Base-by-base conservation (phyloP, 2,329 filamentous ascomycete genomes). In the Cladobotryum protrusum region DNA sequence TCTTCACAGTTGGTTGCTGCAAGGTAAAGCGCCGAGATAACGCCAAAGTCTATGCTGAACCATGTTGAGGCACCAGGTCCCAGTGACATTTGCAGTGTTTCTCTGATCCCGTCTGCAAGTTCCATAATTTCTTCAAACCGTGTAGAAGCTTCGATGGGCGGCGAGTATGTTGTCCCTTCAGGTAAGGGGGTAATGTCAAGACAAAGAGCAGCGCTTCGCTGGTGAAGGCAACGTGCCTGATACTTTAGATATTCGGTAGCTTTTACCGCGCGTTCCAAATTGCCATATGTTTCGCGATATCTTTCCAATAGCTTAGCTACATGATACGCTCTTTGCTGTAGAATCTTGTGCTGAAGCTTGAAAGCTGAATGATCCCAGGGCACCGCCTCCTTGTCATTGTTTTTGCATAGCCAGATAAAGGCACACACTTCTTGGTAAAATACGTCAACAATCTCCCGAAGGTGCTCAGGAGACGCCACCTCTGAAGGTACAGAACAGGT, bases 371-470 rank as follows among this genome's bases (percentile, higher is more conserved):
- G 43, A 8, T 50, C 49, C 57, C 57, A 60, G 29, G 53, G 51
- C 6, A 44, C 32, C 13, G 53, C 55, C 12, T 55, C 54, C 6
- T 50, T 52, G 14, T 47, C 49, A 20, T 56, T 50, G 15, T 55
- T 39, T 14, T 47, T 49, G 37, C 52, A 55, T 36, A 52, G 17
- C 54, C 56, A 60, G 18, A 43, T 32, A 33, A 60, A 53, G 13
- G 58, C 58, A 29, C 52, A 55, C 17, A 57, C 48, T 15, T 60
- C 57, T n/a, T 57, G 57, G n/a, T 54, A 56, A 37, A 58, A 55
- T 29, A 54, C 53, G n/a, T 59, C 58, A 11, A 57, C 54, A 9
- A 41, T 42, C 11, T 57, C 56, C 15, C 54, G 52, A 3, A 57
- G 52, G 12, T 54, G 48, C 12, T 54, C 52, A 14, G 59, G 43